These are phyloP conservation scores for Acidomyces sp. DNA, from an alignment of 495 filamentous ascomycete species.

Conservation along the genomic window DNA sequence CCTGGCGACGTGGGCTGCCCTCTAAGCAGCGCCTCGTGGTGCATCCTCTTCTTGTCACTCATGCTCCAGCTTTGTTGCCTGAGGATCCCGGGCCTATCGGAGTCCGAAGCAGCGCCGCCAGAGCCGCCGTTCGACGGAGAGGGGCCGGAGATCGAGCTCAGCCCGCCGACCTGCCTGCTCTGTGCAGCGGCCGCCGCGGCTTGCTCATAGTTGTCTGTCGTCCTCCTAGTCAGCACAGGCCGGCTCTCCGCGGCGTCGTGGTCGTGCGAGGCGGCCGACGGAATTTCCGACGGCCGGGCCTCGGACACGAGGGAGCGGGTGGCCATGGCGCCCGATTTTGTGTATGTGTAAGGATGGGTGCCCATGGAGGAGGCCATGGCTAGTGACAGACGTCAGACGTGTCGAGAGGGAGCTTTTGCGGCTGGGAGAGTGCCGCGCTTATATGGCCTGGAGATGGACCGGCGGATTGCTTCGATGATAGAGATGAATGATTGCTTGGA, in stretches of 20 bases:
- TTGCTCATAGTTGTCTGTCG: slow-evolving; percentile 15
- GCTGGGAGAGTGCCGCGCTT: too few relatives aligned
- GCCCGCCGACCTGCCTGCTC: background rate
- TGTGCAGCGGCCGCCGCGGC: slow-evolving; percentile 9
- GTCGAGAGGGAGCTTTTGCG: too few relatives aligned
- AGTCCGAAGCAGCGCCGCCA: background rate
- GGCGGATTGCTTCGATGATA: too few relatives aligned
- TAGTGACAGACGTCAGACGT: too few relatives aligned
- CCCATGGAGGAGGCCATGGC: slow-evolving; percentile 3
- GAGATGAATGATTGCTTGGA: too few relatives aligned
- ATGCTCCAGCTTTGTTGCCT: slow-evolving; percentile 15
- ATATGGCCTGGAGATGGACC: too few relatives aligned
- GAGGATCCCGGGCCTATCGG: slow-evolving; percentile 13
- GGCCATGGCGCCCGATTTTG: slow-evolving; percentile 7
- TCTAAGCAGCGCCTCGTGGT: slow-evolving; percentile 8
- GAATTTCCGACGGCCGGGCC: background rate
- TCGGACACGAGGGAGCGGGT: slow-evolving; percentile 13
- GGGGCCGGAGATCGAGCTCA: background rate
- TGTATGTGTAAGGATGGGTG: slow-evolving; percentile 9
- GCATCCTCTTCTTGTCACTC: slow-evolving; percentile 4
- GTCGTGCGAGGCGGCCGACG: slow-evolving; percentile 2
- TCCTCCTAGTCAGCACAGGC: background rate
- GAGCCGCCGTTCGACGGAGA: too few relatives aligned
- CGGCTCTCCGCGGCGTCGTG: background rate
- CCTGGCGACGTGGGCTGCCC: slow-evolving; percentile 2